Evolutionary conservation across 2,329 filamentous ascomycete species (phyloP), one percentile per base, ranked within the genome.

Genomic region (Arthrobotrys iridis): DNA sequence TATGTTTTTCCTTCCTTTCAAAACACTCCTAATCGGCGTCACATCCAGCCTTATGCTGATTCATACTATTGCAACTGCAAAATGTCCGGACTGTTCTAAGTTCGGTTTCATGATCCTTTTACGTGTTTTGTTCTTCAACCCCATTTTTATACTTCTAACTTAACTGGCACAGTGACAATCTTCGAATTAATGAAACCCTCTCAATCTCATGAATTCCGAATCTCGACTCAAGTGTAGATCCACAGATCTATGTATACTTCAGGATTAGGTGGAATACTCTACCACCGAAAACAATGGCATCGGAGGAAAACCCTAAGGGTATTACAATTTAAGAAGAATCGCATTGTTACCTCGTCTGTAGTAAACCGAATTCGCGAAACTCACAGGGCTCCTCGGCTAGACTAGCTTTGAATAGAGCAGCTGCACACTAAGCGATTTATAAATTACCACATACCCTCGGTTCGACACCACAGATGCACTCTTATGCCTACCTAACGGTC

Each of bases 91-190:
- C 6, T 1, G 48, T 10, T n/a, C 18, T 33, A 55, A 13, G 24
- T 7, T n/a, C 41, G n/a, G 24, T 28, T 45, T n/a, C 20, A 20
- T 22, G 18, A 28, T 35, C 15, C 43, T 28, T 11, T 20, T 41
- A 4, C 15, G n/a, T 5, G n/a, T 18, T 18, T 45, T 26, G 6
- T 30, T 35, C 15, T 18, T 35, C 15, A n/a, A n/a, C n/a, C n/a
- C n/a, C n/a, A n/a, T n/a, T 20, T 43, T 24, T 46, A 24, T 60
- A 41, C 20, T 60, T 43, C 11, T 46, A 41, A 43, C 13, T 28
- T 28, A 41, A 46, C 35, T 60, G 57, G 57, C 35, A 60, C 43
- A 60, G 41, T 60, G 37, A 43, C 20, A 46, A 11, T 20, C 28
- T 43, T 46, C 41, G 30, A 55, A 55, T 37, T 55, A 55, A 55